Evolutionary conservation across 805 yeast species (phyloP).

Genomic region (Debaryomyces maramus): DNA sequence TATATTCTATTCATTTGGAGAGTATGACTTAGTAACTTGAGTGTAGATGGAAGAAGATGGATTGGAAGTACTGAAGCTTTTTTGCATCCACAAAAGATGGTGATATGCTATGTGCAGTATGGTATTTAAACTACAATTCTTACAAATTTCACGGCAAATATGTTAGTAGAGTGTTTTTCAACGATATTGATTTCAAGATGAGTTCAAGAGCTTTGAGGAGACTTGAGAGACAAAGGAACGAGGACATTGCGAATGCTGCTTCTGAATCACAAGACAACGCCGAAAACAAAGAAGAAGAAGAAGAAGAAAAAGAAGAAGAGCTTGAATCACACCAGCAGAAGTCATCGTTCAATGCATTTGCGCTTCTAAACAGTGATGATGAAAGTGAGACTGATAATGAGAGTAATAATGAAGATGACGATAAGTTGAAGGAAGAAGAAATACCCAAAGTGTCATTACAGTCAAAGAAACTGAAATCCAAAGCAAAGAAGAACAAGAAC

Average conservation of each 20-base stretch:
- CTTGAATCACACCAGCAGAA: slow-evolving; percentile 13
- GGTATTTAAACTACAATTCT: too few relatives aligned
- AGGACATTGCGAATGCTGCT: slow-evolving; percentile 6
- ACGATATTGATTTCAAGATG: slow-evolving; percentile 26
- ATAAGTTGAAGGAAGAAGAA: neutral
- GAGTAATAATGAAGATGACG: slow-evolving; percentile 2
- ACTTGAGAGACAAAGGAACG: slow-evolving; percentile 34
- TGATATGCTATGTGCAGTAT: too few relatives aligned
- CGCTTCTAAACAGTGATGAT: slow-evolving; percentile 36
- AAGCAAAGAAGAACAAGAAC: slow-evolving; percentile 22
- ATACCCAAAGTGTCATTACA: neutral
- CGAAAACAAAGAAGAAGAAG: slow-evolving; percentile 15
- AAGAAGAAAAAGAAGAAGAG: slow-evolving; percentile 16
- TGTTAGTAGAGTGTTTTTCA: too few relatives aligned
- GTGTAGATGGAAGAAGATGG: too few relatives aligned
- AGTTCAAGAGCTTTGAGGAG: slow-evolving; percentile 51
- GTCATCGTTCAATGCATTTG: slow-evolving; percentile 44
- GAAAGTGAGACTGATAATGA: slow-evolving; percentile 24
- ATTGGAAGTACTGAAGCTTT: too few relatives aligned
- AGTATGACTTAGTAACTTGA: too few relatives aligned
- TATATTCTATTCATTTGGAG: neutral
- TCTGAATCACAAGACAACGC: slow-evolving; percentile 2
- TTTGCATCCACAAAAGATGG: slow-evolving; percentile 19
- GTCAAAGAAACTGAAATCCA: slow-evolving; percentile 14
- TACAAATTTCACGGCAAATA: too few relatives aligned